Percentiles rank a stretch among this genome's conserved stretches.
Evolutionary conservation across 345 rosid genomes (phyloP).

Genomic region (Citrus australasica): DNA sequence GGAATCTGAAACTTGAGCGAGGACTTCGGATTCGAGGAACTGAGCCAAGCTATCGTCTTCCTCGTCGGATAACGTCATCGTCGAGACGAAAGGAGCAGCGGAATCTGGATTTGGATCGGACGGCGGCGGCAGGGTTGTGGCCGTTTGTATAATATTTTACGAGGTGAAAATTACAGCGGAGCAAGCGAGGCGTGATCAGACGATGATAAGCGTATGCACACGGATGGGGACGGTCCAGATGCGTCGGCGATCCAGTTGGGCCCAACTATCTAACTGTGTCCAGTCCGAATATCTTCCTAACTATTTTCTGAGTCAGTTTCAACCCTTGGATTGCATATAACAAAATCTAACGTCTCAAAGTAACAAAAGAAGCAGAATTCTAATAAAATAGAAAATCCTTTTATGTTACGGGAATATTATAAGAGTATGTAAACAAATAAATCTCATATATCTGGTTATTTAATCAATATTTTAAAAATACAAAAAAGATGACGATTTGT

Average conservation of each 20-base stretch:
- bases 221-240: not conserved
- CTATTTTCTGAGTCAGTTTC: not conserved
- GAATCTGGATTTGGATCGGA: not conserved
- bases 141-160: not conserved
- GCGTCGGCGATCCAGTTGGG: not conserved
- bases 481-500: no score
- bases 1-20: constrained; percentile 43
- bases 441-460: no score
- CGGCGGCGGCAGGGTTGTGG: not conserved
- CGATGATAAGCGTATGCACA: not conserved
- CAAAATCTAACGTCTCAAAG: not conserved
- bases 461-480: no score
- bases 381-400: not conserved
- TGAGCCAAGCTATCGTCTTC: constrained; percentile 66
- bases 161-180: not conserved
- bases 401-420: no score
- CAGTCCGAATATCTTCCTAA: not conserved
- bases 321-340: not conserved
- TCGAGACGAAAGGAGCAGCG: not conserved
- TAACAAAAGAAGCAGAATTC: not conserved
- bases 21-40: constrained; percentile 80
- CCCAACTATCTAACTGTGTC: not conserved
- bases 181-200: not conserved
- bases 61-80: constrained; percentile 58
- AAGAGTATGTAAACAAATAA: no score